A percentile compares a stretch with the other conserved stretches of the same genome.
Evolutionary conservation across 2,329 filamentous ascomycete genomes (phyloP).

Genomic region (Curvularia eragrostidis): DNA sequence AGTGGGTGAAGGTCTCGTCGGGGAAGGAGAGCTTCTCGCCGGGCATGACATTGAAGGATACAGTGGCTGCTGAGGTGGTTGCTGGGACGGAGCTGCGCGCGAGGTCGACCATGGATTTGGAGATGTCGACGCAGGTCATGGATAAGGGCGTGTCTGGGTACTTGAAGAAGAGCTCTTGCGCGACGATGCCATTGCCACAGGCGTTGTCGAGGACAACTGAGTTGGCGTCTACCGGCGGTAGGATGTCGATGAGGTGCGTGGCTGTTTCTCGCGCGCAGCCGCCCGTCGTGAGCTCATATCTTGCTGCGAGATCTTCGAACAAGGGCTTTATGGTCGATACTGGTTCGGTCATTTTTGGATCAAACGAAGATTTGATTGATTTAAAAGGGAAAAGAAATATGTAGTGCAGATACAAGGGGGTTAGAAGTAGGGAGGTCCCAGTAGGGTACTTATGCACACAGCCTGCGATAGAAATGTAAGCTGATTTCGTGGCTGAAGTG

Average conservation of each 20-base stretch:
- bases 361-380: background rate
- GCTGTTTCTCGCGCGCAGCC: slow-evolving; percentile 26
- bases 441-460: slow-evolving; percentile 2
- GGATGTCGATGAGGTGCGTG: slow-evolving; percentile 20
- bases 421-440: background rate
- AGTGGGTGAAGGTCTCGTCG: slow-evolving; percentile 46
- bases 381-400: background rate
- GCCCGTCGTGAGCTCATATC: slow-evolving; percentile 26
- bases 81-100: slow-evolving; percentile 6
- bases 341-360: slow-evolving; percentile 3
- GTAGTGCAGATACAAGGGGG: background rate
- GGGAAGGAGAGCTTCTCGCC: slow-evolving; percentile 24
- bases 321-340: background rate
- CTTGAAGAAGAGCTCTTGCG: slow-evolving; percentile 24
- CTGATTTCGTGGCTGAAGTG: slow-evolving; percentile 6
- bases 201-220: slow-evolving; percentile 37
- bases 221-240: slow-evolving; percentile 17
- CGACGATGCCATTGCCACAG: slow-evolving; percentile 33
- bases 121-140: slow-evolving; percentile 20
- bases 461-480: background rate
- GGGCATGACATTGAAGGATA: slow-evolving; percentile 8
- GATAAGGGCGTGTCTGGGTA: slow-evolving; percentile 3
- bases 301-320: slow-evolving; percentile 2
- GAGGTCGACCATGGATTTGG: slow-evolving; percentile 18
- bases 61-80: background rate